Evolutionary conservation across 148 eudicot species (phyloP), one percentile per base, ranked within the genome.

Genomic region (Pharnaceum exiguum): DNA sequence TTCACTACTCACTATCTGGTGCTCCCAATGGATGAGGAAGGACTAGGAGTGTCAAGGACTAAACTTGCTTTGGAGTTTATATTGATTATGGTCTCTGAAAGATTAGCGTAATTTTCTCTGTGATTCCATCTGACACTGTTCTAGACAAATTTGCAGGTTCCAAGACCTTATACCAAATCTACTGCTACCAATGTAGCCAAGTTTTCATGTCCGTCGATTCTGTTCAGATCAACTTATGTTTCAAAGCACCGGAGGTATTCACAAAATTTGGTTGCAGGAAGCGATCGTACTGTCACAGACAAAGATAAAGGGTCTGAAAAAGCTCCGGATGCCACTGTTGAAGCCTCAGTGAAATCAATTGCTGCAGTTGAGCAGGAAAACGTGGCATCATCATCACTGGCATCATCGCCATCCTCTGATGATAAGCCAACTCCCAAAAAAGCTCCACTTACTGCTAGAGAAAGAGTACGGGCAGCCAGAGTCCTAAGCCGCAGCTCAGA

Each of bases 391-490:
- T 10, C 75, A n/a, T n/a, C n/a, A n/a, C n/a, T n/a, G n/a, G n/a
- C n/a, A n/a, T n/a, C n/a, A n/a, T n/a, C n/a, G n/a, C n/a, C n/a
- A 7, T 25, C 80, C n/a, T 39, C 60, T 40, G 69, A 70, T 42
- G 13, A 18, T 10, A 71, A 55, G 57, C 18, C 79, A 17, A 26
- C 43, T 2, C 49, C 68, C 38, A 85, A 77, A 73, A 75, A 86
- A 58, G 52, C 79, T 2, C 68, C 90, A 24, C 51, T 91, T 59
- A 91, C 97, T 29, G 96, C 90, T 8, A 75, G 96, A 60, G 96
- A 88, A 72, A 81, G 86, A 69, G 73, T 91, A 57, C 77, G 96
- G 70, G 98, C 98, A 8, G 98, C 98, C 55, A 66, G 98, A 13
- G 90, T 91, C 46, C 82, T 88, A 27, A 85, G 84, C 64, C 94